A percentile compares a stretch with the other conserved stretches of the same genome.
phyloP scores from a whole-genome alignment of 257 asterid genomes.

The Henckelia pumila region DNA sequence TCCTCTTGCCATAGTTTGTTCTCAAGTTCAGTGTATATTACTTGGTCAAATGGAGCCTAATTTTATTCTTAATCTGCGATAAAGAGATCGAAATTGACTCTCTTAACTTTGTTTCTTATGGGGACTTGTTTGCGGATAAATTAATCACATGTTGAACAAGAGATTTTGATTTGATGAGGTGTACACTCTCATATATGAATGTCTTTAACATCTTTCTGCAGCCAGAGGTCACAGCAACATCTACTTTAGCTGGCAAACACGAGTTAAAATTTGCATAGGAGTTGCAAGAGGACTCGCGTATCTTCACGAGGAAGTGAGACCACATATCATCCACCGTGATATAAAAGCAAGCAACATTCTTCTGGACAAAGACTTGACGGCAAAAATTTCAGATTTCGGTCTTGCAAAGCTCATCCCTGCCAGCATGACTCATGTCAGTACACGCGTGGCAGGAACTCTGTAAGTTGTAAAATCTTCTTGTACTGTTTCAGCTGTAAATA shows the following conservation, averaged over 20 bases:
- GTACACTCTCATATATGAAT: constrained; percentile 6
- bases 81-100: background rate
- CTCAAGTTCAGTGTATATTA: background rate
- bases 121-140: background rate
- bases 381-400: constrained; percentile 95
- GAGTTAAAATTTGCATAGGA: constrained; percentile 68
- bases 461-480: constrained; percentile 37
- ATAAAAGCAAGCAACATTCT: constrained; percentile 97
- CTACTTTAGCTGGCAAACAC: constrained; percentile 65
- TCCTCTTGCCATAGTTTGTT: constrained; percentile 14
- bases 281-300: constrained; percentile 84
- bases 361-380: constrained; percentile 73
- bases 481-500: background rate
- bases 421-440: constrained; percentile 84
- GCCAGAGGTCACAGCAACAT: constrained; percentile 47
- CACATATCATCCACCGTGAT: constrained; percentile 87
- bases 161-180: background rate
- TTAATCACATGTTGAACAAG: background rate
- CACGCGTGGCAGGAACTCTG: constrained; percentile 97
- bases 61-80: background rate
- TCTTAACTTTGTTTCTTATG: background rate
- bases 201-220: constrained; percentile 30
- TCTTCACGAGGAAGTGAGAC: constrained; percentile 94
- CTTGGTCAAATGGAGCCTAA: background rate
- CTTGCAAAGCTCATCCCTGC: constrained; percentile 93